These are phyloP conservation scores for Psilocybe mexicana DNA, from an alignment of 1,284 basidiomycete genomes.

Conservation along the genomic window DNA sequence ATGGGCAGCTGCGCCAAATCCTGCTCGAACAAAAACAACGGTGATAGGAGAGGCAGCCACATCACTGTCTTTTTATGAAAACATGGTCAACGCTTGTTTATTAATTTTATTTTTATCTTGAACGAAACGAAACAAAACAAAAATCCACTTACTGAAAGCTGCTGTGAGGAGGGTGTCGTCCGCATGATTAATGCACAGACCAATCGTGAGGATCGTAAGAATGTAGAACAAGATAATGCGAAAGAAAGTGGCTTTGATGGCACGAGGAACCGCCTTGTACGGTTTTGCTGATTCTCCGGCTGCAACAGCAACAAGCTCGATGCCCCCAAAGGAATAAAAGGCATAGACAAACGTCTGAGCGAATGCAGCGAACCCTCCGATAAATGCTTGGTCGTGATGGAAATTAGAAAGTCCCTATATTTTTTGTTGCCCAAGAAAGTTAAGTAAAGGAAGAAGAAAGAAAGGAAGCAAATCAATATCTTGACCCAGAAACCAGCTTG, in stretches of 20 bases:
- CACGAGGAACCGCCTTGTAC: slow-evolving; percentile 61
- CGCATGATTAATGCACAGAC: slow-evolving; percentile 53
- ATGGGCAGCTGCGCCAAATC: slow-evolving; percentile 57
- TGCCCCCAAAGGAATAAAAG: slow-evolving; percentile 75
- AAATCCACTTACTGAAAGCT: slow-evolving; percentile 36
- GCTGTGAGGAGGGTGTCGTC: slow-evolving; percentile 50
- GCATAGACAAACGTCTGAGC: slow-evolving; percentile 57
- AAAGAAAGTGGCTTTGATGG: slow-evolving; percentile 70
- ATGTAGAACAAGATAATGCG: slow-evolving; percentile 66
- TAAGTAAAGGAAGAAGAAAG: neutral
- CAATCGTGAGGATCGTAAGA: slow-evolving; percentile 56
- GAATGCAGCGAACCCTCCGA: slow-evolving; percentile 53
- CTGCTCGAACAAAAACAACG: slow-evolving; percentile 57
- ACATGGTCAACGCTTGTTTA: neutral
- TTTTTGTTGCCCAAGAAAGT: neutral
- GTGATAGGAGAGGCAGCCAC: slow-evolving; percentile 57
- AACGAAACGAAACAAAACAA: neutral
- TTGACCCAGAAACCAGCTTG: neutral
- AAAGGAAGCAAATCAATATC: neutral
- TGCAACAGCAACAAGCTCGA: slow-evolving; percentile 69
- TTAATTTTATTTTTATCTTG: neutral
- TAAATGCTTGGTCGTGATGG: slow-evolving; percentile 47
- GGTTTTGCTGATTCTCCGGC: slow-evolving; percentile 63
- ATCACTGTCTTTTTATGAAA: slow-evolving; percentile 36
- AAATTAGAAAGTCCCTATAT: slow-evolving; percentile 53